These are phyloP conservation scores for Aspergillus pseudonomiae DNA, from an alignment of 2,329 filamentous ascomycete genomes.

Conservation along the genomic window DNA sequence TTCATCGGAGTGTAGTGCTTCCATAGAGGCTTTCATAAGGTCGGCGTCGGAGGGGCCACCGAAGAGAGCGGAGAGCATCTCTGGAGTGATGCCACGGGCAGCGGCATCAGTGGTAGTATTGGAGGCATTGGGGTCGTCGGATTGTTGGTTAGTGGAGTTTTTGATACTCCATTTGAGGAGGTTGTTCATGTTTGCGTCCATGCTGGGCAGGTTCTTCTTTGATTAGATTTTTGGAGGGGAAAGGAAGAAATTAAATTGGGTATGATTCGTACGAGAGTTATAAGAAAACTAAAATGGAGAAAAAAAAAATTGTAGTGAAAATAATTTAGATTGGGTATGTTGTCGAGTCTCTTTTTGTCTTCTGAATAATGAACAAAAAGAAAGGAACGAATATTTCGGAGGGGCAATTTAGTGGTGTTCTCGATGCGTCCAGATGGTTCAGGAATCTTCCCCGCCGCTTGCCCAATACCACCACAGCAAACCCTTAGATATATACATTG, in stretches of 20 bases:
- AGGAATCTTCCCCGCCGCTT: conserved; percentile 15
- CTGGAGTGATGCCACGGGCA: conserved; percentile 61
- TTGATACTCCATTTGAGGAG: conserved; percentile 79
- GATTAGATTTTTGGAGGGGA: neutral
- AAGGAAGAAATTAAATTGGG: neutral
- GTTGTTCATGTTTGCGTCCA: conserved; percentile 69
- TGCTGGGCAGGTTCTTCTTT: conserved; percentile 36
- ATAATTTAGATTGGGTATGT: neutral
- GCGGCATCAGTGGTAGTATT: conserved; percentile 35
- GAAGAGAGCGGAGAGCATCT: conserved; percentile 73
- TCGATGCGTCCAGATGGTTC: conserved; percentile 28
- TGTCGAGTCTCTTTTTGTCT: neutral
- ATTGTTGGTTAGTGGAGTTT: conserved; percentile 54
- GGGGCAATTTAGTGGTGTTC: conserved; percentile 12
- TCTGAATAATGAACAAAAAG: neutral
- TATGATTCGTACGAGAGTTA: neutral
- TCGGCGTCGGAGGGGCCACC: conserved; percentile 89
- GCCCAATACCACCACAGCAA: neutral
- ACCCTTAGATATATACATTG: neutral
- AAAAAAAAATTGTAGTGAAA: neutral
- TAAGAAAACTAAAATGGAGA: conserved; percentile 7
- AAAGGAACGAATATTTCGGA: neutral
- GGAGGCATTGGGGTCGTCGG: conserved; percentile 40
- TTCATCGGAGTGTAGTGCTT: conserved; percentile 68
- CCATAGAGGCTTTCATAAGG: conserved; percentile 84